These are phyloP conservation scores for Thielaviopsis cerberus DNA, from an alignment of 2,329 filamentous ascomycete species.

Conservation along the genomic window DNA sequence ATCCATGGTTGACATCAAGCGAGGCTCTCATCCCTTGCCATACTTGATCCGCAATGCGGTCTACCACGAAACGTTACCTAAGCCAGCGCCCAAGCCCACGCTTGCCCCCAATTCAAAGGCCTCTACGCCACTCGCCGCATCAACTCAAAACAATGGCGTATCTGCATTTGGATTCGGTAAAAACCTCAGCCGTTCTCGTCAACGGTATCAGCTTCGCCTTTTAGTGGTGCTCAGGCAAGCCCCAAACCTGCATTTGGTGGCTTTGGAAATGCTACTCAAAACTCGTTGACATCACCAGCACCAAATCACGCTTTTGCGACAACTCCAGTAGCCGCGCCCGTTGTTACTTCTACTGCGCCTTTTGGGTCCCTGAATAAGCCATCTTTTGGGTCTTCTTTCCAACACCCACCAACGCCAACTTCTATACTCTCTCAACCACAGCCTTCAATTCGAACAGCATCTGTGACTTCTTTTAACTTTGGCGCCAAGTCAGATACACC, in stretches of 20 bases:
- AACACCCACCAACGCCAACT: neutral
- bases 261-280: neutral
- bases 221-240: neutral
- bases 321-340: neutral
- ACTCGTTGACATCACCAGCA: neutral
- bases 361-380: neutral
- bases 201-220: neutral
- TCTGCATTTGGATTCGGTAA: neutral
- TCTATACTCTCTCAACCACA: neutral
- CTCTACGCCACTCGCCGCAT: neutral
- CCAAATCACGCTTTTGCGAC: neutral
- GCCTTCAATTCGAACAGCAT: neutral
- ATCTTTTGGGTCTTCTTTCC: neutral
- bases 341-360: neutral
- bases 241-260: neutral
- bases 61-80: conserved; percentile 21
- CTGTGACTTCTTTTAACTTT: neutral
- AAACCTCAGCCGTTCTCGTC: neutral
- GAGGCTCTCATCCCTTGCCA: conserved; percentile 31
- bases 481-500: conserved; percentile 1
- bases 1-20: conserved; percentile 40
- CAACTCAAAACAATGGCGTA: neutral
- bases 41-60: conserved; percentile 38
- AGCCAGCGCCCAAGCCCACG: neutral
- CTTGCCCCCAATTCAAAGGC: neutral